phyloP scores from a whole-genome alignment of 306 rosid species.

The Pachyrhizus erosus region DNA sequence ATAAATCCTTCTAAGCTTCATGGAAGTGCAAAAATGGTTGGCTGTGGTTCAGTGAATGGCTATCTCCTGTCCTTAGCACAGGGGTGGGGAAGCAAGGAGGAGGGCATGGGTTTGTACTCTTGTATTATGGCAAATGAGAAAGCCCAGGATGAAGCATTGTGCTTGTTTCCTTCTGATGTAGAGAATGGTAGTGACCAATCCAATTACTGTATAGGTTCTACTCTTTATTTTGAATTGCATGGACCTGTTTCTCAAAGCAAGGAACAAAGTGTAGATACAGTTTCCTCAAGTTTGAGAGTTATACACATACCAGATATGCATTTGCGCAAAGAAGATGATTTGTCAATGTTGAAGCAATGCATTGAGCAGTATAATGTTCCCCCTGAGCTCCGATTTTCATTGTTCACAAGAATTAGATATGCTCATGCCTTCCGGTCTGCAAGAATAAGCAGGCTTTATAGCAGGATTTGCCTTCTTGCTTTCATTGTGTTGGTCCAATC shows the following conservation, averaged over 20 bases:
- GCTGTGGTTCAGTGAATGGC: constrained; percentile 90
- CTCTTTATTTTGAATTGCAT: constrained; percentile 90
- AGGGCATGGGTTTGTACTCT: constrained; percentile 91
- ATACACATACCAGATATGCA: constrained; percentile 86
- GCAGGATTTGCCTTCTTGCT: constrained; percentile 92
- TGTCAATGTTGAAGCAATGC: constrained; percentile 77
- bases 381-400: constrained; percentile 75
- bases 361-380: constrained; percentile 78
- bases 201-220: constrained; percentile 79
- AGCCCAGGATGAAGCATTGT: constrained; percentile 70
- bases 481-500: constrained; percentile 93
- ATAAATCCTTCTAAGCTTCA: constrained; percentile 93
- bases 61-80: constrained; percentile 91
- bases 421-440: constrained; percentile 89
- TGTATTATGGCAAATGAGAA: constrained; percentile 86
- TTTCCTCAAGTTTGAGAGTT: constrained; percentile 63
- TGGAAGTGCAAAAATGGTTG: constrained; percentile 90
- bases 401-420: constrained; percentile 92
- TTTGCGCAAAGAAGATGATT: constrained; percentile 78
- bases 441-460: constrained; percentile 81
- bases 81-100: constrained; percentile 99
- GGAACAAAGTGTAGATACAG: constrained; percentile 54
- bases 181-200: constrained; percentile 72
- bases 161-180: constrained; percentile 83
- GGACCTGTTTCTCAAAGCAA: constrained; percentile 60